These are phyloP conservation scores for Cyberlindnera mrakii DNA, from an alignment of 805 yeast species.

Conservation along the genomic window DNA sequence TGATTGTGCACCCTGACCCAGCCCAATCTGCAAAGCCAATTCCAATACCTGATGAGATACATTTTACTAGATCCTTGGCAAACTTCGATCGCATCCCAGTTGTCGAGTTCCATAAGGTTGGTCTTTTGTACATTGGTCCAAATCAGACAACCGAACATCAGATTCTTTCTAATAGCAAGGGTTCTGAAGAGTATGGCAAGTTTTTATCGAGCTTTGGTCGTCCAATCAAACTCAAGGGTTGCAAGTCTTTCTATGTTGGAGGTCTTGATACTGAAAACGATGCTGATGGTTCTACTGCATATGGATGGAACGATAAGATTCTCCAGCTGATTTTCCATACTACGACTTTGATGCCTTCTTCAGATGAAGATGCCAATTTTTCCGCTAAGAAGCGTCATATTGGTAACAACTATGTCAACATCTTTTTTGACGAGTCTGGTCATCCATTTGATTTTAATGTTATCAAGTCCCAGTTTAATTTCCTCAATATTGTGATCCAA, in stretches of 20 bases:
- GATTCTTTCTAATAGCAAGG: conserved; percentile 56
- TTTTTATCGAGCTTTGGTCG: conserved; percentile 58
- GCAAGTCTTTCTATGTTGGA: conserved; percentile 56
- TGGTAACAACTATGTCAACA: conserved; percentile 79
- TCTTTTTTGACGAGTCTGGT: conserved; percentile 75
- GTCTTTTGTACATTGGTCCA: conserved; percentile 67
- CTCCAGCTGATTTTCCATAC: conserved; percentile 73
- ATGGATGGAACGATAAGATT: conserved; percentile 66
- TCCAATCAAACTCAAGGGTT: conserved; percentile 49
- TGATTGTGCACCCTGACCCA: conserved; percentile 37
- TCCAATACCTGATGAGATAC: conserved; percentile 42
- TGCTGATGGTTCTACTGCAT: conserved; percentile 69
- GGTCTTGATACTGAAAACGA: conserved; percentile 71
- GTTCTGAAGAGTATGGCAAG: conserved; percentile 55
- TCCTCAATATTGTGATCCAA: conserved; percentile 70
- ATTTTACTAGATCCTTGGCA: conserved; percentile 46
- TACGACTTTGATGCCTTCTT: conserved; percentile 74
- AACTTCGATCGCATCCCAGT: conserved; percentile 72
- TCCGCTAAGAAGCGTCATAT: conserved; percentile 74
- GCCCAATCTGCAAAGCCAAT: conserved; percentile 34
- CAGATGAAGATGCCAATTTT: conserved; percentile 31
- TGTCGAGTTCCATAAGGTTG: conserved; percentile 72
- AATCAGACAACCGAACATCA: conserved; percentile 59
- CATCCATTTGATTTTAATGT: conserved; percentile 61
- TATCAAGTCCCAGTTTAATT: conserved; percentile 75